phyloP scores from a whole-genome alignment of 306 rosid species.

The Vigna trinervia region DNA sequence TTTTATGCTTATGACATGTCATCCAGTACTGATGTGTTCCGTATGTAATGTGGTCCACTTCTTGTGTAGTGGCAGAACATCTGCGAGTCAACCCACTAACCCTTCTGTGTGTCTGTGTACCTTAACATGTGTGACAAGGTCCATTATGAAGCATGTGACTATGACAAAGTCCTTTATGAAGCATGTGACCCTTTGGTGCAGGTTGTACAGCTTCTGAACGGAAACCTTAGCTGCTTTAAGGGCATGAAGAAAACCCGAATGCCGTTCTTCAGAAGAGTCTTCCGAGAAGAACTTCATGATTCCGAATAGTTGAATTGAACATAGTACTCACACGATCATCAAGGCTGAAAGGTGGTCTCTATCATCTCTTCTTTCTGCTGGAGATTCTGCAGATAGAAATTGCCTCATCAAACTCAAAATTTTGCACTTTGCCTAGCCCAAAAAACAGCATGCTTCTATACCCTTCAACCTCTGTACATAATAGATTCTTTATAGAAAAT shows the following conservation, averaged over 20 bases:
- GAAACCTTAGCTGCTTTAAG: constrained; percentile 79
- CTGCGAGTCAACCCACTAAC: neutral
- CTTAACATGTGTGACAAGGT: neutral
- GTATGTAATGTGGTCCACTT: neutral
- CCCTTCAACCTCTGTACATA: constrained; percentile 43
- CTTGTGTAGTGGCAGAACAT: neutral
- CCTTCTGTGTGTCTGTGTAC: neutral
- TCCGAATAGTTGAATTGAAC: constrained; percentile 41
- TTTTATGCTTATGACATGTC: neutral
- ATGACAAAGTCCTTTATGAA: constrained; percentile 8
- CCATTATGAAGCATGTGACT: constrained; percentile 12
- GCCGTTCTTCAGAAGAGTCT: constrained; percentile 66
- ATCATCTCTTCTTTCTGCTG: neutral
- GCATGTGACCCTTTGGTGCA: constrained; percentile 50
- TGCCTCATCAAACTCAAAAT: constrained; percentile 34
- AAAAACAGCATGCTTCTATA: neutral
- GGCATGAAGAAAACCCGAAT: constrained; percentile 64
- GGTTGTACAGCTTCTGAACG: constrained; percentile 79
- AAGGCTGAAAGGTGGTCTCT: neutral
- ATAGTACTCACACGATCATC: constrained; percentile 31
- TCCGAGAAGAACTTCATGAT: constrained; percentile 62
- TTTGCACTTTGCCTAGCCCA: constrained; percentile 28
- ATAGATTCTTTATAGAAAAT: constrained; percentile 4
- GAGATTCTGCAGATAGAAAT: constrained; percentile 29
- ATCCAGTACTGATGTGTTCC: neutral